Evolutionary conservation across 2,329 filamentous ascomycete genomes (phyloP).

Genomic region (Epicoccum nigrum): DNA sequence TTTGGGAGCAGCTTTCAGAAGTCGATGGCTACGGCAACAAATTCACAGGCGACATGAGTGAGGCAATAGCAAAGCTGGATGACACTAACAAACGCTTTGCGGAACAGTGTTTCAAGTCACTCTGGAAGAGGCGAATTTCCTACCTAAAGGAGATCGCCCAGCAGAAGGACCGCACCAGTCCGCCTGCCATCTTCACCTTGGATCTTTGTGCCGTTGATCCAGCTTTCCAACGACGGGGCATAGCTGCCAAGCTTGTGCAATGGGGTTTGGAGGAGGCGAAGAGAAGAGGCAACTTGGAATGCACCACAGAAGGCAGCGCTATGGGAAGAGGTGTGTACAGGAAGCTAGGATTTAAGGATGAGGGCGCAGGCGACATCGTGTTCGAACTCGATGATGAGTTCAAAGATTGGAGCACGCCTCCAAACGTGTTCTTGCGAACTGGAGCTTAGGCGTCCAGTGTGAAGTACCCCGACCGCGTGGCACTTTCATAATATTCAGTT

Average conservation of each 20-base stretch:
- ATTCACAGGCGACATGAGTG: slow-evolving; percentile 31
- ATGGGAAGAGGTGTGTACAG: slow-evolving; percentile 45
- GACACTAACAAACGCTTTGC: slow-evolving; percentile 56
- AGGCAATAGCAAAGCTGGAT: slow-evolving; percentile 46
- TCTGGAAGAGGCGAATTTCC: slow-evolving; percentile 48
- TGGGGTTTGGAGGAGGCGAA: slow-evolving; percentile 44
- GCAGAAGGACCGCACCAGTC: slow-evolving; percentile 23
- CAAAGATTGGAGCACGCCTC: slow-evolving; percentile 34
- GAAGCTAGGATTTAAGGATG: slow-evolving; percentile 42
- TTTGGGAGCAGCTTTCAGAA: slow-evolving; percentile 61
- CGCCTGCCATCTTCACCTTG: slow-evolving; percentile 58
- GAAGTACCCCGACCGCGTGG: too few relatives aligned
- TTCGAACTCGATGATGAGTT: slow-evolving; percentile 46
- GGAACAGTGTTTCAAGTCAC: slow-evolving; percentile 52
- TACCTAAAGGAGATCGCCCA: slow-evolving; percentile 51
- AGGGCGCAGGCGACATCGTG: slow-evolving; percentile 36
- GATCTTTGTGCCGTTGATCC: slow-evolving; percentile 57
- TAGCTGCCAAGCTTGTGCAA: slow-evolving; percentile 44
- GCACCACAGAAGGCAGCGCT: slow-evolving; percentile 44
- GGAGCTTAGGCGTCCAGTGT: slow-evolving; percentile 19
- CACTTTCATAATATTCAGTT: too few relatives aligned
- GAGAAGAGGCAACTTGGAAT: slow-evolving; percentile 41
- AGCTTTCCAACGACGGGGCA: slow-evolving; percentile 55
- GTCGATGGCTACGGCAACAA: slow-evolving; percentile 57
- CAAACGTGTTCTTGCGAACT: slow-evolving; percentile 47